phyloP scores from a whole-genome alignment of 73 alveolate genomes.

The Halteria grandinella region DNA sequence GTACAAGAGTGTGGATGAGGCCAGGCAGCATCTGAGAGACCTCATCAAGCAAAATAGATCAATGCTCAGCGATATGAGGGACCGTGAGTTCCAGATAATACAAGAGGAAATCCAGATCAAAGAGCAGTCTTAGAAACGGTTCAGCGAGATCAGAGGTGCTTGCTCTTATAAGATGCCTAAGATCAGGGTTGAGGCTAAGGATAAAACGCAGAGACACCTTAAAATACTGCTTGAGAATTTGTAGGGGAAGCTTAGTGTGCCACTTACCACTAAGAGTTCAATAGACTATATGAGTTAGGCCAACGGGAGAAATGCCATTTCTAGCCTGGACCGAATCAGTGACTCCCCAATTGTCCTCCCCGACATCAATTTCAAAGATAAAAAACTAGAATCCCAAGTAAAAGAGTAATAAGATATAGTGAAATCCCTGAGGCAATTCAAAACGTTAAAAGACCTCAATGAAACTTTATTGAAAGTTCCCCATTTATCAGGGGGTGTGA shows the following conservation, averaged over 20 bases:
- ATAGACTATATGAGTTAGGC: too few species aligned
- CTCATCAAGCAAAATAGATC: background rate
- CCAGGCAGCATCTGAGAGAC: conserved; percentile 13
- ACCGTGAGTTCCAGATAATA: background rate
- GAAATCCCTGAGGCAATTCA: conserved; percentile 12
- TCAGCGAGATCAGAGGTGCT: background rate
- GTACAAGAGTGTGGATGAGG: conserved; percentile 34
- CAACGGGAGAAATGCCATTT: too few species aligned
- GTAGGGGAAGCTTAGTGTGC: background rate
- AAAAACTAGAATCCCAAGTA: background rate
- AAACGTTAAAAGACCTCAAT: conserved; percentile 29
- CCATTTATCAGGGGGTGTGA: background rate
- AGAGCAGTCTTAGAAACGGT: background rate
- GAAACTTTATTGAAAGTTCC: conserved; percentile 20
- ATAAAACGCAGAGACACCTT: background rate
- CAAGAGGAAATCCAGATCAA: background rate
- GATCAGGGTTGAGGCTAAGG: conserved; percentile 23
- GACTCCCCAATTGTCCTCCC: background rate
- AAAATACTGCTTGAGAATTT: conserved; percentile 13
- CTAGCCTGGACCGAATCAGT: too few species aligned
- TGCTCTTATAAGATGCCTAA: conserved; percentile 48
- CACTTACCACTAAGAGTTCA: background rate
- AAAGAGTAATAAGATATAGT: conserved; percentile 15
- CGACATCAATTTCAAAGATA: background rate
- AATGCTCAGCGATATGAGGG: background rate